These are phyloP conservation scores for Conoideocrella luteorostrata DNA, from an alignment of 2,329 filamentous ascomycete species.

Conservation along the genomic window DNA sequence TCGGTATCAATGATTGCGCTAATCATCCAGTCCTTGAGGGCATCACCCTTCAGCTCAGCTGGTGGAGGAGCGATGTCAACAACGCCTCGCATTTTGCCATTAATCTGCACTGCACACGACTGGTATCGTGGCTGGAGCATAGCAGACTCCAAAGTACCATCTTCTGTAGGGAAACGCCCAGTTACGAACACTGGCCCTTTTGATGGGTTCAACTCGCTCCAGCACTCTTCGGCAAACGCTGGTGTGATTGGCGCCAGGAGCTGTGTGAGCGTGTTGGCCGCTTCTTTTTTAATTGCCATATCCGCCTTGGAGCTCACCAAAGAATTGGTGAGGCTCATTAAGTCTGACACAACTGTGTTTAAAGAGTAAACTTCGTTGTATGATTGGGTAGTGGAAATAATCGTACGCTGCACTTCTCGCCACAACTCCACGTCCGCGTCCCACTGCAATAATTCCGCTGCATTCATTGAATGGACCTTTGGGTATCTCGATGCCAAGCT, in stretches of 20 bases:
- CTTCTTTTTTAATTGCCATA: conserved; percentile 38
- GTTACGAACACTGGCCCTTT: conserved; percentile 34
- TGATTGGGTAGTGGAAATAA: conserved; percentile 59
- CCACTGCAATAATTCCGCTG: conserved; percentile 30
- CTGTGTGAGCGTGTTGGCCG: conserved; percentile 53
- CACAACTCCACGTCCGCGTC: conserved; percentile 49
- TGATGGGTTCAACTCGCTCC: conserved; percentile 49
- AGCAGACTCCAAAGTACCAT: conserved; percentile 42
- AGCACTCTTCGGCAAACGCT: conserved; percentile 75
- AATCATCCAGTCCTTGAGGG: conserved; percentile 55
- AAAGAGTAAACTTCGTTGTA: conserved; percentile 68
- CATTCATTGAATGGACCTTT: conserved; percentile 23
- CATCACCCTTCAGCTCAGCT: conserved; percentile 31
- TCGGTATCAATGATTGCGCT: conserved; percentile 53
- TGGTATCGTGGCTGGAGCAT: conserved; percentile 44
- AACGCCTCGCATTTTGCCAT: conserved; percentile 68
- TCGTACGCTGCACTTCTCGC: conserved; percentile 60
- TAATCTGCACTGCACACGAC: conserved; percentile 66
- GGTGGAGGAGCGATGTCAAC: conserved; percentile 55
- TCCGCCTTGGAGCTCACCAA: conserved; percentile 43
- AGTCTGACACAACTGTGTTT: conserved; percentile 76
- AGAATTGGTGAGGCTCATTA: conserved; percentile 74
- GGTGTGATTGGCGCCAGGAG: conserved; percentile 77
- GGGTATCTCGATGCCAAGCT: conserved; percentile 31
- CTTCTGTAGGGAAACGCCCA: conserved; percentile 53